Base-by-base conservation (phyloP, 768 basidiomycete species). In the Tylopilus felleus region DNA sequence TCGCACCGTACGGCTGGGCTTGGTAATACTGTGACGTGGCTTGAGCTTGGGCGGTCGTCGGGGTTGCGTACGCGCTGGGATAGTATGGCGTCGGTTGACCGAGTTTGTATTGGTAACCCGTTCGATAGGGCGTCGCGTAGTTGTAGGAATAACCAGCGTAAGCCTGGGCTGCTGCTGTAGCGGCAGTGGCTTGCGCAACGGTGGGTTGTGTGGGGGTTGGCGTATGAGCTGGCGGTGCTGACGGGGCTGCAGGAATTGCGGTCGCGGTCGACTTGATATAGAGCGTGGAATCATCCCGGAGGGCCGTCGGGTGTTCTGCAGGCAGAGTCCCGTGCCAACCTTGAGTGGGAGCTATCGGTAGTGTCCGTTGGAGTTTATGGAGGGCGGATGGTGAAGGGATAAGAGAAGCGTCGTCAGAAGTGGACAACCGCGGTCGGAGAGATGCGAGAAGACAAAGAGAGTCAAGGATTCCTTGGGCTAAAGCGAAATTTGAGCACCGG, bases 251-350 rank as follows among this genome's bases (percentile, higher is more conserved):
- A 2, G 72, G 68, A 33, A 72, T 68, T 36, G 67, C 59, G 7
- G 74, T 65, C 16, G 73, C 65, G 4, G 77, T 73, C 2, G 80
- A 68, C 57, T 78, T 79, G 55, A 90, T 77, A 70, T 83, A 85
- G 42, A 90, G 71, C 2, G 90, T 93, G 4, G 81, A 78, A 64
- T 92, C 84, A 66, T 91, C 90, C 17, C 84, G 82, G 16, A 91
- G 77, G 6, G 89, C 86, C 0, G 79, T 77, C 10, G 79, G 55
- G 23, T 78, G 76, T 44, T 77, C 73, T 13, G 81, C 63, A 12
- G 85, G 82, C 4, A 92, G 77, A 3, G 84, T 91, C 33, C 90
- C 90, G 60, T 83, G 74, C 89, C 89, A 93, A 21, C 88, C 86
- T 52, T 74, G 73, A 3, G 81, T 74, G 16, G 85, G 77, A 9